These are phyloP conservation scores for Leccinum imitatum DNA, from an alignment of 768 basidiomycete genomes.

Conservation along the genomic window DNA sequence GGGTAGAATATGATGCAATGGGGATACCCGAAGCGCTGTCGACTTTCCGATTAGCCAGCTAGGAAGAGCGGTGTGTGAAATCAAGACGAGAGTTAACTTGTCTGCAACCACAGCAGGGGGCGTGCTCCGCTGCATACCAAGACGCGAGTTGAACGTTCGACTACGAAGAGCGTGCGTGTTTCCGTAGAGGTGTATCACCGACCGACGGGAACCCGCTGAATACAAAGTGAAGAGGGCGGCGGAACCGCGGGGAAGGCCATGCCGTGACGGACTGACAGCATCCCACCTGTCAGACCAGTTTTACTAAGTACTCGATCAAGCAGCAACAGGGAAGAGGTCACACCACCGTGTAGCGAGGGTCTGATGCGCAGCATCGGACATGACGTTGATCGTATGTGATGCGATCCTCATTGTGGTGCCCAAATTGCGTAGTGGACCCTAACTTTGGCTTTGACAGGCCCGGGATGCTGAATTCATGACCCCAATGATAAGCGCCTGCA, in stretches of 20 bases:
- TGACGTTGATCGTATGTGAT: background rate
- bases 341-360: background rate
- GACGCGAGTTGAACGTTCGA: background rate
- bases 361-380: background rate
- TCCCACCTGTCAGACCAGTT: background rate
- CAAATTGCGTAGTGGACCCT: background rate
- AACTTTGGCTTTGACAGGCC: background rate
- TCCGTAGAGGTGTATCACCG: background rate
- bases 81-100: background rate
- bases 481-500: background rate
- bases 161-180: background rate
- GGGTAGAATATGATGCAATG: background rate
- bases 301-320: background rate
- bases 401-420: background rate
- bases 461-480: background rate
- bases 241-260: background rate
- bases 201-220: background rate
- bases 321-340: background rate
- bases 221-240: background rate
- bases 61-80: background rate
- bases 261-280: background rate
- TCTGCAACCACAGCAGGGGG: background rate
- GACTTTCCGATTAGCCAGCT: slow-evolving; percentile 1
- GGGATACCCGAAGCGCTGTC: background rate
- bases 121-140: too few species aligned